phyloP scores from a whole-genome alignment of 2,329 filamentous ascomycete genomes.

The Samsoniella hepiali region DNA sequence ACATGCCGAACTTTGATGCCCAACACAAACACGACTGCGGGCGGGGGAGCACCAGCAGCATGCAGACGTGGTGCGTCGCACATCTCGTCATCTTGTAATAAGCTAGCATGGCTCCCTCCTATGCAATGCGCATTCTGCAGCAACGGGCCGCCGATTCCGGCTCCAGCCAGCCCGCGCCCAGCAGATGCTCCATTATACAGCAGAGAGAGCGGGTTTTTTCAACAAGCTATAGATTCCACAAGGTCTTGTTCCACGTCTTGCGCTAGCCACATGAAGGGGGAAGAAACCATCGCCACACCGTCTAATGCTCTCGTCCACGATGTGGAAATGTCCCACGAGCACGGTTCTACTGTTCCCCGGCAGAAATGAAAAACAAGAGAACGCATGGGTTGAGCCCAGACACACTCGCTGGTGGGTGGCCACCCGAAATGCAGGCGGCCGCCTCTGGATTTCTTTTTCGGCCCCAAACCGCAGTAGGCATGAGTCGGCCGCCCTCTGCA shows the following conservation, averaged over 20 bases:
- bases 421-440: background rate
- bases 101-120: background rate
- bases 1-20: slow-evolving; percentile 17
- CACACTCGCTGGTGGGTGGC: background rate
- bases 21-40: slow-evolving; percentile 17
- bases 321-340: background rate
- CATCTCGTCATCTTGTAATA: slow-evolving; percentile 5
- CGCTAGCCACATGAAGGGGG: background rate
- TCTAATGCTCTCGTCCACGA: background rate
- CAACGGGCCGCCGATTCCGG: slow-evolving; percentile 15
- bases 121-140: slow-evolving; percentile 14
- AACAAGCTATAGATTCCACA: background rate
- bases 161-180: background rate
- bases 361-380: background rate
- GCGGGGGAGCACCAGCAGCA: slow-evolving; percentile 9
- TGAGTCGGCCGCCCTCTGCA: background rate
- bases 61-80: slow-evolving; percentile 2
- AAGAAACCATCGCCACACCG: slow-evolving; percentile 3
- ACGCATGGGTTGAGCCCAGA: background rate
- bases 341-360: background rate
- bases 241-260: background rate
- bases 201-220: background rate
- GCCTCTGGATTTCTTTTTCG: background rate
- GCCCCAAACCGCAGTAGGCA: background rate
- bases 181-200: background rate